phyloP scores from a whole-genome alignment of 257 asterid species.

The Solanum acaule region DNA sequence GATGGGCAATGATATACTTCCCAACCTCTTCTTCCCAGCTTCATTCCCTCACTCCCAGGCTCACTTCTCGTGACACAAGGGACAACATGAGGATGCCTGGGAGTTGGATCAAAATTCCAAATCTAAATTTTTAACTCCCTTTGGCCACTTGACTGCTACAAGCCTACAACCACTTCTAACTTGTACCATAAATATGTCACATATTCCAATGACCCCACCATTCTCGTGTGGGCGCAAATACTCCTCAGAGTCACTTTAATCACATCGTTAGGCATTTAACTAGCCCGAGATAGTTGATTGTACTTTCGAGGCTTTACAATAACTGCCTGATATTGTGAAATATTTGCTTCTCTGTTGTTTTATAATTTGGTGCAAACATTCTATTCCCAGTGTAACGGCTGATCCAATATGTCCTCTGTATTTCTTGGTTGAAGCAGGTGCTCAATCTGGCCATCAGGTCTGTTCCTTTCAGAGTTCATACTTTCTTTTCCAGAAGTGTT shows the following conservation, averaged over 20 bases:
- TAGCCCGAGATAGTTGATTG: background rate
- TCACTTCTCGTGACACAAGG: background rate
- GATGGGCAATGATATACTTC: background rate
- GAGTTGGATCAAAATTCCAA: background rate
- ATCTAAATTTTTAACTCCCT: background rate
- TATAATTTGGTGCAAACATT: no score
- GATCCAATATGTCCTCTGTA: background rate
- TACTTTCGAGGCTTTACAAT: background rate
- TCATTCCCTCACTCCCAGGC: background rate
- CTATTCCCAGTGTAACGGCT: background rate
- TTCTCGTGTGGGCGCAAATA: background rate
- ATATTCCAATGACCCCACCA: background rate
- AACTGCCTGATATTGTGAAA: background rate
- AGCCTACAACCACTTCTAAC: background rate
- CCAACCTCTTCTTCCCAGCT: background rate
- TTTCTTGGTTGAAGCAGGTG: constrained; percentile 44
- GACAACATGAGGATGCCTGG: background rate
- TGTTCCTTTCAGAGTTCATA: constrained; percentile 85
- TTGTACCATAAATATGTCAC: background rate
- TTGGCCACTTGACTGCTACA: background rate
- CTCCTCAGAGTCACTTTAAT: background rate
- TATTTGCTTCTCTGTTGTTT: background rate
- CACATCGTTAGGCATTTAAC: background rate
- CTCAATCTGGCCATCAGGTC: constrained; percentile 93
- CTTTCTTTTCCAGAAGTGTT: constrained; percentile 84